Percentiles rank a stretch among this genome's conserved stretches.
Conservation (phyloP, 148 eudicot species). For the Oxyria digyna region DNA sequence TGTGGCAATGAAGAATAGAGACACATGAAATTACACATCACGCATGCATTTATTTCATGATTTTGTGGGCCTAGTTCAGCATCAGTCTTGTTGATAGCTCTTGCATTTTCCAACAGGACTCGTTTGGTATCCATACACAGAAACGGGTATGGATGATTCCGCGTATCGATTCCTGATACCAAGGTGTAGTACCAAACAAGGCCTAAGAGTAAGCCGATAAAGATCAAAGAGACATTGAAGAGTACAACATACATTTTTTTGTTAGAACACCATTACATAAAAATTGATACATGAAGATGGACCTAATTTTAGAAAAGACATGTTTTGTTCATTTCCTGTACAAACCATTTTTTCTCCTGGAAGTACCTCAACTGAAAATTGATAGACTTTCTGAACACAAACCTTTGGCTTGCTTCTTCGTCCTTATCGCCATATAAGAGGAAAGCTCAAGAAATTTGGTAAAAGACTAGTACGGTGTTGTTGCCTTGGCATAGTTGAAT, state of each 20-base stretch:
- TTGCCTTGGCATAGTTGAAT: not conserved
- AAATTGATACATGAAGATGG: not conserved
- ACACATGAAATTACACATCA: not conserved
- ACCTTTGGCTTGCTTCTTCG: constrained; percentile 7
- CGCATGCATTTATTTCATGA: not conserved
- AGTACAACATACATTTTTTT: not conserved
- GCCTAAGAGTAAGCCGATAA: too few relatives aligned
- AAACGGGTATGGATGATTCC: too few relatives aligned
- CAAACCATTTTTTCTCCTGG: not conserved
- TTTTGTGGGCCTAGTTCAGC: not conserved
- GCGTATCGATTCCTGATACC: too few relatives aligned
- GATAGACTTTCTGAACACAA: constrained; percentile 2
- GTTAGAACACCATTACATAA: not conserved
- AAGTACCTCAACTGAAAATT: not conserved
- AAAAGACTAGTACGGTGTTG: not conserved
- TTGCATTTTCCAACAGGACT: too few relatives aligned
- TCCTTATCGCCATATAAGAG: not conserved
- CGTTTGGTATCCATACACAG: too few relatives aligned
- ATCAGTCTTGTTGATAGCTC: not conserved
- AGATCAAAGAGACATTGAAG: not conserved
- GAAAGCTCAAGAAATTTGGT: not conserved
- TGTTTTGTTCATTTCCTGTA: not conserved
- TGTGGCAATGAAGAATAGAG: not conserved
- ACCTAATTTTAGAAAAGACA: not conserved
- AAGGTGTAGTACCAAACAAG: too few relatives aligned